These are phyloP conservation scores for Geotrichum fermentans DNA, from an alignment of 1,139 yeast species.

Conservation along the genomic window DNA sequence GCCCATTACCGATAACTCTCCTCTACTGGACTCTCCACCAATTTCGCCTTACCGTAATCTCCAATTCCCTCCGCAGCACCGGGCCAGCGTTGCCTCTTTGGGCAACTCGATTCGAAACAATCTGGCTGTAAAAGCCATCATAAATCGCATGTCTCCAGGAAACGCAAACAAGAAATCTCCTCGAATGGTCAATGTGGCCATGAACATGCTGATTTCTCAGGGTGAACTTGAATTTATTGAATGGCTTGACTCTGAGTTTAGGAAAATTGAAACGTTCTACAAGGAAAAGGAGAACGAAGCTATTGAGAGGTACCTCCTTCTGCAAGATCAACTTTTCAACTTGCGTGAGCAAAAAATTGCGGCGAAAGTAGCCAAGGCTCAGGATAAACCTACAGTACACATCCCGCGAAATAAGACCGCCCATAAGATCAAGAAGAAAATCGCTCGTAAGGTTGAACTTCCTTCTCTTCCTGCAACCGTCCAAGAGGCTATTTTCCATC, in stretches of 20 bases:
- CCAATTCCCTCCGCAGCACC: conserved; percentile 4
- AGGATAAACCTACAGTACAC: conserved; percentile 22
- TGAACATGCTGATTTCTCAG: conserved; percentile 27
- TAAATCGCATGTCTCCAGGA: conserved; percentile 11
- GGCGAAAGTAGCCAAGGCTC: conserved; percentile 12
- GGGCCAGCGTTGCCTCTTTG: conserved; percentile 7
- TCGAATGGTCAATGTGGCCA: conserved; percentile 10
- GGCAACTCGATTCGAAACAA: conserved; percentile 10
- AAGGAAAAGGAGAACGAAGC: conserved; percentile 56
- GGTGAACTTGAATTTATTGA: conserved; percentile 44
- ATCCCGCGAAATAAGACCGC: conserved; percentile 27
- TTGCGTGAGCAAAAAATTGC: conserved; percentile 50
- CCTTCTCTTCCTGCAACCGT: conserved; percentile 34
- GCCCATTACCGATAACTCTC: conserved; percentile 31
- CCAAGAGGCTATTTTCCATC: conserved; percentile 13
- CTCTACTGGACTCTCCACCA: conserved; percentile 25
- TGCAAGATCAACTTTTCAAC: conserved; percentile 66
- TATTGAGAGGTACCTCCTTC: conserved; percentile 52
- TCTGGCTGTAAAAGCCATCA: conserved; percentile 6
- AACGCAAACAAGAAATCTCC: conserved; percentile 2
- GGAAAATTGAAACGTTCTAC: conserved; percentile 59
- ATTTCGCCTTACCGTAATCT: neutral
- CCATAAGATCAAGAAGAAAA: conserved; percentile 23
- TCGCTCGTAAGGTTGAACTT: conserved; percentile 30
- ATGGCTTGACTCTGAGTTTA: conserved; percentile 60